Evolutionary conservation across 768 basidiomycete genomes (phyloP).

Genomic region (Sporobolomyces roseus): DNA sequence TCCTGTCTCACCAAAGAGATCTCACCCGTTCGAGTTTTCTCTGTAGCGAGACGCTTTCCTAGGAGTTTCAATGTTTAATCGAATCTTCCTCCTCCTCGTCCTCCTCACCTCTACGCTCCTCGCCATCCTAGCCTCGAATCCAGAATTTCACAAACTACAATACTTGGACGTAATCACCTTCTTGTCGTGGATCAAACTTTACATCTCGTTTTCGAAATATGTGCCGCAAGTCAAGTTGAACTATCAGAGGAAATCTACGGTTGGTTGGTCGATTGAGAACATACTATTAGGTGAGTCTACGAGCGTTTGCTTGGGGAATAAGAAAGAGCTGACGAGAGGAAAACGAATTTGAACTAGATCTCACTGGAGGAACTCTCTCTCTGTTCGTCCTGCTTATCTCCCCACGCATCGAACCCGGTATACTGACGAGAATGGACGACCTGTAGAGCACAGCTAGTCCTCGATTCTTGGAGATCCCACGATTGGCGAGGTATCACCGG

Average conservation of each 20-base stretch:
- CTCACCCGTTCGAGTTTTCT: not conserved
- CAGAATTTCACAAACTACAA: conserved; percentile 20
- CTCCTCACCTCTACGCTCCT: conserved; percentile 42
- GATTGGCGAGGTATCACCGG: conserved; percentile 46
- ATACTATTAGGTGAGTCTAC: conserved; percentile 43
- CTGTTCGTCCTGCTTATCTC: conserved; percentile 34
- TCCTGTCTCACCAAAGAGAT: not conserved
- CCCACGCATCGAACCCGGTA: not conserved
- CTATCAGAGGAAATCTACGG: conserved; percentile 48
- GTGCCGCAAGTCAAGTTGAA: conserved; percentile 51
- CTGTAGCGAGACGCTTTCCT: conserved; percentile 37
- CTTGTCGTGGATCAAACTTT: conserved; percentile 49
- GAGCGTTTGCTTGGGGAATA: too few relatives aligned
- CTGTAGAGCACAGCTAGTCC: conserved; percentile 44
- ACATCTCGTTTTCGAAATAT: conserved; percentile 51
- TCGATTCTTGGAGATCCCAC: conserved; percentile 45
- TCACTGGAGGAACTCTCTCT: conserved; percentile 46
- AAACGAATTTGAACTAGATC: too few relatives aligned
- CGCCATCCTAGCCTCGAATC: conserved; percentile 41
- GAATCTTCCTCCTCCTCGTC: conserved; percentile 41
- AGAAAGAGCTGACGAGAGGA: too few relatives aligned
- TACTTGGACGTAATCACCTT: conserved; percentile 47
- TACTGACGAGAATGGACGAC: not conserved
- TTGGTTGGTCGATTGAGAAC: conserved; percentile 47
- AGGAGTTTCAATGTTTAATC: conserved; percentile 30